Evolutionary conservation across 148 eudicot genomes (phyloP).

Genomic region (Salicornia ramosissima): DNA sequence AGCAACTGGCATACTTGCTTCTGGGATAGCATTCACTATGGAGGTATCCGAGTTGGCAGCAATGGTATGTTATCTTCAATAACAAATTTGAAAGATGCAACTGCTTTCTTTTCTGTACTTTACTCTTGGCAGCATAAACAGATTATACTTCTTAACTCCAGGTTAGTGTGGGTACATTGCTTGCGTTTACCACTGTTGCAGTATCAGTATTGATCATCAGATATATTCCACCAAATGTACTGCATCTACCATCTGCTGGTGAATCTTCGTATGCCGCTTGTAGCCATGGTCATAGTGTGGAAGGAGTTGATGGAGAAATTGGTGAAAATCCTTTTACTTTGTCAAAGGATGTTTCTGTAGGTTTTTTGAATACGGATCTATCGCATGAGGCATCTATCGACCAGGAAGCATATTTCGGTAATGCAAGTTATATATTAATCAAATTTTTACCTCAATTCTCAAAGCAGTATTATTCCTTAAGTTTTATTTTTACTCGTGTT

Average conservation of each 20-base stretch:
- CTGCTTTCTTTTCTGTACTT: not conserved
- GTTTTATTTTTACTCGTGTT: not conserved
- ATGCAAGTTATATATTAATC: not conserved
- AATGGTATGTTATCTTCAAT: constrained; percentile 53
- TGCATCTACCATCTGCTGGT: constrained; percentile 59
- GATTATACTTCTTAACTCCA: constrained; percentile 29
- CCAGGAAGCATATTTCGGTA: constrained; percentile 23
- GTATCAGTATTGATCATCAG: constrained; percentile 75
- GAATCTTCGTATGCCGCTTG: constrained; percentile 27
- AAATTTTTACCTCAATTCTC: not conserved
- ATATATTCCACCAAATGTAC: constrained; percentile 81
- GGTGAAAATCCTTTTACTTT: constrained; percentile 22
- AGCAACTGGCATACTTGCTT: constrained; percentile 64
- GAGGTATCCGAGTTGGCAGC: constrained; percentile 85
- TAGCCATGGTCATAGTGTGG: constrained; percentile 3
- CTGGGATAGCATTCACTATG: constrained; percentile 73
- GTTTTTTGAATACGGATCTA: constrained; percentile 10
- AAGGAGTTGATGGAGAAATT: constrained; percentile 9
- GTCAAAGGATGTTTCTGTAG: constrained; percentile 18
- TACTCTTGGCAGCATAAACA: not conserved
- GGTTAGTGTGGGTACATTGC: constrained; percentile 97
- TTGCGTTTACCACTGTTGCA: constrained; percentile 91
- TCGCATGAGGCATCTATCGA: constrained; percentile 5
- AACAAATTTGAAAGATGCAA: not conserved
- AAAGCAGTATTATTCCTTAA: not conserved